Conservation (phyloP, 73 alveolate species). For the Vitrella brassicaformis region DNA sequence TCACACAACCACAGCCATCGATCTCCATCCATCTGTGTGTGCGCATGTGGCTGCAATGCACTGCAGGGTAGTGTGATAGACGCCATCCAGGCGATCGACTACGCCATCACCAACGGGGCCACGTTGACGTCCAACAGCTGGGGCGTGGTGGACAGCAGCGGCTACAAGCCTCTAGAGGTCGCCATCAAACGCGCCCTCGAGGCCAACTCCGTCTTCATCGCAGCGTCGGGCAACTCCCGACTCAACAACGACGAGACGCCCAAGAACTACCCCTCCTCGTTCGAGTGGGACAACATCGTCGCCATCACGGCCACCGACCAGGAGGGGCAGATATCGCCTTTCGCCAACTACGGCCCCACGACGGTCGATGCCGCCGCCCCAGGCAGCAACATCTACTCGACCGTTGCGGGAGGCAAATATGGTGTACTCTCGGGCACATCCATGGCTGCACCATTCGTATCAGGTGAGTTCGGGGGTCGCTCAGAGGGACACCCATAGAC, state of each 20-base stretch:
- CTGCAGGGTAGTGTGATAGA: constrained; percentile 1
- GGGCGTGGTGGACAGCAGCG: constrained; percentile 1
- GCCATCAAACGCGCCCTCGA: constrained; percentile 16
- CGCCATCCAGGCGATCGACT: not conserved
- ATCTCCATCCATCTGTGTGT: too few species aligned
- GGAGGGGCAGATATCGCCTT: constrained; percentile 1
- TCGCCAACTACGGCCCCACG: constrained; percentile 19
- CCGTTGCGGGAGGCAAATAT: constrained; percentile 9
- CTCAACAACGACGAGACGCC: too few species aligned
- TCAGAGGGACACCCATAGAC: too few species aligned
- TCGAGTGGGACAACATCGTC: constrained; percentile 20
- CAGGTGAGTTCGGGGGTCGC: too few species aligned
- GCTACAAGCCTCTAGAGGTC: not conserved
- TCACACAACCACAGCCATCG: not conserved
- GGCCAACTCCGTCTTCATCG: constrained; percentile 8
- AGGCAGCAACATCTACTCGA: constrained; percentile 14
- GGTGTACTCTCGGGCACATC: constrained; percentile 23
- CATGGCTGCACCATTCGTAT: constrained; percentile 39
- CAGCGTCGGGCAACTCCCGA: constrained; percentile 21
- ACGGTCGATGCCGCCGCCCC: constrained; percentile 34
- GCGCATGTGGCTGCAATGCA: too few species aligned
- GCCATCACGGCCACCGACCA: constrained; percentile 13
- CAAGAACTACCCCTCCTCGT: constrained; percentile 11
- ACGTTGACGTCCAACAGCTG: not conserved
- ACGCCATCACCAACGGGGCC: not conserved